Percentiles rank a stretch among this genome's conserved stretches.
Conservation (phyloP, 1,284 basidiomycete genomes). For the Leucoagaricus sp. region DNA sequence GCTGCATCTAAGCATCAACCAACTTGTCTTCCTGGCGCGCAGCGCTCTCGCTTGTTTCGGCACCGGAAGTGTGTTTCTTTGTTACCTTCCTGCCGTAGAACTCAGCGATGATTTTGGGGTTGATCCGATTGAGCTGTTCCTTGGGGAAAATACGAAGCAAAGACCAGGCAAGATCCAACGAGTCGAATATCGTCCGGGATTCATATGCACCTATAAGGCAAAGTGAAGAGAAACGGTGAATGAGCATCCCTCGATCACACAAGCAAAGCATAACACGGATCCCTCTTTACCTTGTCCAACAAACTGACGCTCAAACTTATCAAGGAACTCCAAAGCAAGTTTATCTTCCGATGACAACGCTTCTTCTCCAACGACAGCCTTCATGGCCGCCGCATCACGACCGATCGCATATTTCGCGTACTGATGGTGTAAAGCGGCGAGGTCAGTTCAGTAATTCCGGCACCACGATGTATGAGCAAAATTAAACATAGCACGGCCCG, state of each 20-base stretch:
- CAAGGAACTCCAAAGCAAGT: slow-evolving; percentile 89
- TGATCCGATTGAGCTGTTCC: slow-evolving; percentile 96
- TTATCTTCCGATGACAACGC: slow-evolving; percentile 94
- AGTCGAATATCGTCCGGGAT: slow-evolving; percentile 96
- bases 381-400: slow-evolving; percentile 97
- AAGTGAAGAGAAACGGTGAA: not conserved
- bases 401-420: slow-evolving; percentile 98
- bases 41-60: slow-evolving; percentile 43
- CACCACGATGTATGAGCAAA: not conserved
- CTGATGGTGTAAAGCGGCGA: slow-evolving; percentile 38
- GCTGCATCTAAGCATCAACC: slow-evolving; percentile 44
- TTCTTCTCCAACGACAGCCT: slow-evolving; percentile 99
- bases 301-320: slow-evolving; percentile 94
- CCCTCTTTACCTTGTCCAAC: slow-evolving; percentile 82
- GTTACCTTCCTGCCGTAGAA: slow-evolving; percentile 81
- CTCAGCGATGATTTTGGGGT: slow-evolving; percentile 86
- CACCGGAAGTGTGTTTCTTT: slow-evolving; percentile 56
- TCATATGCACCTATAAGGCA: slow-evolving; percentile 88
- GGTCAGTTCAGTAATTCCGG: not conserved
- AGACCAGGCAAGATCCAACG: slow-evolving; percentile 96
- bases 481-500: slow-evolving; percentile 14
- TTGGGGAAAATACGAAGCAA: slow-evolving; percentile 98
- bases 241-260: slow-evolving; percentile 4
- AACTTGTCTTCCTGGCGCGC: slow-evolving; percentile 56
- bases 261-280: slow-evolving; percentile 3